Conservation (phyloP, 441 rosid species). For the Populus hybrid region DNA sequence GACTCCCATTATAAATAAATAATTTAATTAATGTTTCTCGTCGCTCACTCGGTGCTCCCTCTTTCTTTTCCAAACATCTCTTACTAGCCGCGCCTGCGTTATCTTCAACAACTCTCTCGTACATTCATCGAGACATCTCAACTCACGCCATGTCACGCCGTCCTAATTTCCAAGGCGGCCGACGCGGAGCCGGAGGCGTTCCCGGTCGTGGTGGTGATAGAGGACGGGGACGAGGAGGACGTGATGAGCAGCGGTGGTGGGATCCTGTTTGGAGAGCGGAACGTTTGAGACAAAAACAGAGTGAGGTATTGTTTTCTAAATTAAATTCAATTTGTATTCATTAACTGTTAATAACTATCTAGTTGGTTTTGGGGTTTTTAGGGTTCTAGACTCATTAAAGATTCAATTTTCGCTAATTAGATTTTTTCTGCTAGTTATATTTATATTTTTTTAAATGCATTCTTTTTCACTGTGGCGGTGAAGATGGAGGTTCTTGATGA, state of each 20-base stretch:
- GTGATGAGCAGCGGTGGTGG: conserved; percentile 99
- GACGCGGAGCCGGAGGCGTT: conserved; percentile 46
- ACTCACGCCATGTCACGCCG: conserved; percentile 54
- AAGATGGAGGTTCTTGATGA: conserved; percentile 82
- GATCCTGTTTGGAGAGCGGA: conserved; percentile 98
- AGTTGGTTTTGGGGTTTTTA: not conserved
- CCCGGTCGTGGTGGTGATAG: conserved; percentile 42
- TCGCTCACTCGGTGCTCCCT: conserved; percentile 16
- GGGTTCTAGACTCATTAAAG: not conserved
- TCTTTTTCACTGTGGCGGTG: not conserved
- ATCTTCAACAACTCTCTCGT: not conserved
- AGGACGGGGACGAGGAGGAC: conserved; percentile 37
- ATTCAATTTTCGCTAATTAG: not conserved
- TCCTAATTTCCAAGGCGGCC: conserved; percentile 75
- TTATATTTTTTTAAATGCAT: not conserved
- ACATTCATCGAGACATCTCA: conserved; percentile 25
- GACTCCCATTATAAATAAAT: not conserved
- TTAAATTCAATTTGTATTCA: not conserved
- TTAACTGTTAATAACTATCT: not conserved
- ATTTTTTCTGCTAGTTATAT: not conserved
- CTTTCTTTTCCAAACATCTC: conserved; percentile 8
- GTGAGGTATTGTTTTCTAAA: conserved; percentile 49
- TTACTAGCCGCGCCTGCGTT: not conserved
- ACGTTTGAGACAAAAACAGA: conserved; percentile 72
- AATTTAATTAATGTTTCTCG: not conserved